Percentiles rank a stretch among this genome's conserved stretches.
Evolutionary conservation across 768 basidiomycete genomes (phyloP).

Genomic region (Exidia glandulosa): DNA sequence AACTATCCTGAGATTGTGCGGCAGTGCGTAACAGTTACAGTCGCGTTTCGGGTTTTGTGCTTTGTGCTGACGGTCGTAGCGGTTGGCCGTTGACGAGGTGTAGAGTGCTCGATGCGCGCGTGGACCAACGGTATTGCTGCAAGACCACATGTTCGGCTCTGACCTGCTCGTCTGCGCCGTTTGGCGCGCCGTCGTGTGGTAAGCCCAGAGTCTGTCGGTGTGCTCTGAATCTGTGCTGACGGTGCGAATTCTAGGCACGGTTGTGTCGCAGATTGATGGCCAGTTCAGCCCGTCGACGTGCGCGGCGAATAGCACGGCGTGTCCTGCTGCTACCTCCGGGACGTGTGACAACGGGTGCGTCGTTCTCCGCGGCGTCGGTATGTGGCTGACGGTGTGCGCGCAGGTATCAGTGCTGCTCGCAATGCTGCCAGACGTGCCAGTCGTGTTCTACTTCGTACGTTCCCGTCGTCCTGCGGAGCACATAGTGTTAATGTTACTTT

Average conservation of each 20-base stretch:
- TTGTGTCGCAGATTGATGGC: neutral
- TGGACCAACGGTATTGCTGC: neutral
- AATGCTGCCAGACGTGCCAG: neutral
- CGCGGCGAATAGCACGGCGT: neutral
- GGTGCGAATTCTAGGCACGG: neutral
- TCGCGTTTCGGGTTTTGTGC: neutral
- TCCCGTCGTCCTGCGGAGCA: neutral
- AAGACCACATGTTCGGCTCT: neutral
- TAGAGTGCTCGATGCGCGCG: neutral
- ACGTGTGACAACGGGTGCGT: neutral
- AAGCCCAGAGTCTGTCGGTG: neutral
- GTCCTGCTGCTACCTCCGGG: neutral
- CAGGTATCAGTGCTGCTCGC: neutral
- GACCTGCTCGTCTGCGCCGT: neutral
- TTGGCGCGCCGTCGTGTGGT: neutral
- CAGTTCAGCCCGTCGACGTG: neutral
- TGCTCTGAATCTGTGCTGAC: neutral
- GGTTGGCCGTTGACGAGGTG: neutral
- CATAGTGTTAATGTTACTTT: neutral
- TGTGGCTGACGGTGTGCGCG: neutral
- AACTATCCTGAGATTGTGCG: neutral
- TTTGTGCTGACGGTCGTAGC: neutral
- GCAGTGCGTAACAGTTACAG: neutral
- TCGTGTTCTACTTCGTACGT: neutral
- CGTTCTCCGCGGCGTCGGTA: neutral